Conservation (phyloP, 352 stramenopile species). For the Achlya hypogyna region DNA sequence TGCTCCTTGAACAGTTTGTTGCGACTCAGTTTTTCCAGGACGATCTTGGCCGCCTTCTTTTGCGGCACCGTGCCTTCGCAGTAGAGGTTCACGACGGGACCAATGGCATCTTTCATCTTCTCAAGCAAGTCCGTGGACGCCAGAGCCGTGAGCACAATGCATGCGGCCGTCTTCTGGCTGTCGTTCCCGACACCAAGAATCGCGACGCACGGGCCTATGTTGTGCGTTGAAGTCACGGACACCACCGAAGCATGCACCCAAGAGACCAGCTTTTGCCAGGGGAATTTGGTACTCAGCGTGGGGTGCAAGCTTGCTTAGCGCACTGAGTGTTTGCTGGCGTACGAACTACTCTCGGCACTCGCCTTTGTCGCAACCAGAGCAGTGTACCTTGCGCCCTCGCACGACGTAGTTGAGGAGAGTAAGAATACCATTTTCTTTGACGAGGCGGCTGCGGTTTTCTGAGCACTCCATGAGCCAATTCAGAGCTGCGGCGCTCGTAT, state of each 20-base stretch:
- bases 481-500: slow-evolving; percentile 12
- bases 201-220: slow-evolving; percentile 7
- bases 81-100: slow-evolving; percentile 15
- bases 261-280: slow-evolving; percentile 6
- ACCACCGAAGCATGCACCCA: neutral
- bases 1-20: slow-evolving; percentile 6
- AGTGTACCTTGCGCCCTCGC: slow-evolving; percentile 10
- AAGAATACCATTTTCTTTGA: slow-evolving; percentile 16
- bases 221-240: neutral
- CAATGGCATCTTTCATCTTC: slow-evolving; percentile 8
- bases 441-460: slow-evolving; percentile 11
- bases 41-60: slow-evolving; percentile 14
- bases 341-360: slow-evolving; percentile 1
- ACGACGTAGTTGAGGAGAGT: slow-evolving; percentile 21
- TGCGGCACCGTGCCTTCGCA: slow-evolving; percentile 7
- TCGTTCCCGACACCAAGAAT: slow-evolving; percentile 18
- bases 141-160: slow-evolving; percentile 1
- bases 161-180: slow-evolving; percentile 16
- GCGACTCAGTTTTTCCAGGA: slow-evolving; percentile 13
- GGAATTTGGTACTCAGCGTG: slow-evolving; percentile 18
- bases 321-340: slow-evolving; percentile 14
- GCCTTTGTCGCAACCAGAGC: neutral
- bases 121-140: slow-evolving; percentile 1
- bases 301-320: slow-evolving; percentile 14
- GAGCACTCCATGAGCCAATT: slow-evolving; percentile 19